Base-by-base conservation (phyloP, 148 eudicot genomes). In the Heliosperma pusillum region DNA sequence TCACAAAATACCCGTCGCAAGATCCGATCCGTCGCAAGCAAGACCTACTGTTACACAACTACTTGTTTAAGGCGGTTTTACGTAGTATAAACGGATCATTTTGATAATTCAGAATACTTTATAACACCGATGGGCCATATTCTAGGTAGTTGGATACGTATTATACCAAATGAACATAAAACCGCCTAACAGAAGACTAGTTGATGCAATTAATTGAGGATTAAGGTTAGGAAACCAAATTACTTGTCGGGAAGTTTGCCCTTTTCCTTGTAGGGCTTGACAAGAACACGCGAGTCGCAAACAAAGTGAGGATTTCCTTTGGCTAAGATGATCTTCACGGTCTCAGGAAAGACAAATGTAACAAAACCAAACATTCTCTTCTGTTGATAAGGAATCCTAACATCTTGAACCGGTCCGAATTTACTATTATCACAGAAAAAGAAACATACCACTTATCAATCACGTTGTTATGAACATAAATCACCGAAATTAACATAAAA, bases 301-400 rank as follows among this genome's bases (percentile, higher is more conserved):
- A 94, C 97, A 76, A 94, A 94, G 77, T 94, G 97, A 11, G 97
- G 98, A 70, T 94, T 94, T 59, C 98, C 98, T 82, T 90, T 94
- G 21, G 98, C 90, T 80, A 94, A 81, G 72, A 94, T 94, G 69
- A 80, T 68, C 83, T 86, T 94, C 64, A 94, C 97, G 17, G 97
- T 94, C 71, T 90, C 97, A 8, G 98, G 81, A 61, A 87, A 88
- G n/a, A 88, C 77, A 70, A 94, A 94, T 1, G 98, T 94, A 20
- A 94, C 98, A 45, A 94, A 94, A 0, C 97, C 98, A 86, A 94
- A 94, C 98, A 94, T 94, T 72, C 97, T 83, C 85, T 94, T 94
- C 78, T 87, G 96, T 86, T 94, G 98, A 80, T 89, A 91, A 16
- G 98, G 98, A 45, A 94, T 94, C 81, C 98, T 87, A 80, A 94